Base-by-base conservation (phyloP, 2,329 filamentous ascomycete species). In the Epicoccum nigrum region DNA sequence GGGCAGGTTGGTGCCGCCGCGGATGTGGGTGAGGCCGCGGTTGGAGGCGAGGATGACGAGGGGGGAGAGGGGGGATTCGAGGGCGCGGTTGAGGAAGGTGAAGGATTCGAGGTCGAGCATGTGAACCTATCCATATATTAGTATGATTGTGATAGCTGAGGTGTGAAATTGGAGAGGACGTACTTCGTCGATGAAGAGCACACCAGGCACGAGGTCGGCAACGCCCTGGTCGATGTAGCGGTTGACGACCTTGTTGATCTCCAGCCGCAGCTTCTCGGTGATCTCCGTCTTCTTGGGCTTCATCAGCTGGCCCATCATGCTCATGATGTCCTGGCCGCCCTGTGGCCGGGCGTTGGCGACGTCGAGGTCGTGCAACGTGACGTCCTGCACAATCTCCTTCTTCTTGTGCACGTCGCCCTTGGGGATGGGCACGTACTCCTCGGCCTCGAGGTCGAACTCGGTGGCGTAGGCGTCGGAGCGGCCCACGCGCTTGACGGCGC, bases 231-330 rank as follows among this genome's bases (percentile, higher is more conserved):
- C 94, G 64, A 99, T 99, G 77, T 97, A 99, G 75, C 93, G 92
- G 82, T 92, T 96, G 62, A 99, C 94, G 23, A 99, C 93, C 79
- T 97, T 97, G 84, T 99, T 97, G 79, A 99, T 97, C 79, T 99
- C 94, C 48, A 85, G 81, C 54, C 94, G 86, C 69, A 99, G 80
- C 80, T 99, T 99, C 77, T 99, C 94, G 23, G 94, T 99, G 69
- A 99, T 97, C 75, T 99, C 94, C 5, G 94, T 99, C 86, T 97
- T 97, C 81, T 95, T 95, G 56, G 94, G 94, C 83, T 97, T 97
- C 92, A 97, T 97, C 69, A 99, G 79, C 77, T 99, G 94, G 67
- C 94, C 94, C 93, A 99, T 97, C 94, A 99, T 97, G 79, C 92
- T 97, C 92, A 99, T 97, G 62, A 99, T 96, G 74, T 99, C 94